These are phyloP conservation scores for Metarhizium sp. DNA, from an alignment of 2,329 filamentous ascomycete genomes.

Conservation along the genomic window DNA sequence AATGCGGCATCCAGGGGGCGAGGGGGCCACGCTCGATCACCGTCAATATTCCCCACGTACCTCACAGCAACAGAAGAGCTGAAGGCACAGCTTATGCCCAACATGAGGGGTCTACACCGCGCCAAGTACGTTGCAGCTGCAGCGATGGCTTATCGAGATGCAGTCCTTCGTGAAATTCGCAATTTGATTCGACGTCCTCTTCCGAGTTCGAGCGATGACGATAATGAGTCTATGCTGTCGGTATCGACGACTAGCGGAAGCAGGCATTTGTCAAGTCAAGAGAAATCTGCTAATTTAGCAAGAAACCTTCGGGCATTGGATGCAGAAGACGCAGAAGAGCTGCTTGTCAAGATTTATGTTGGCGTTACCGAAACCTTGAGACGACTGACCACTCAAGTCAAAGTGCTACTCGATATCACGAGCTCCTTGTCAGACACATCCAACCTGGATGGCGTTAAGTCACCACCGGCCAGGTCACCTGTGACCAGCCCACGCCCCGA, in stretches of 20 bases:
- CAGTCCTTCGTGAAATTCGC: constrained; percentile 77
- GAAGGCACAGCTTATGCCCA: constrained; percentile 58
- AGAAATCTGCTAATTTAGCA: constrained; percentile 81
- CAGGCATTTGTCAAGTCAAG: constrained; percentile 64
- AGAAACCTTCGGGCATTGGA: constrained; percentile 81
- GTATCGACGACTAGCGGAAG: constrained; percentile 66
- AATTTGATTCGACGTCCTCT: constrained; percentile 74
- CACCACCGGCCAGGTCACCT: constrained; percentile 41
- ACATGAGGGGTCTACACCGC: constrained; percentile 70
- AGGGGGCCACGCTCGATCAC: constrained; percentile 55
- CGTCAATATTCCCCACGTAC: constrained; percentile 69
- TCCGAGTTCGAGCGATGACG: constrained; percentile 89
- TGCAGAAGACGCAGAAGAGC: constrained; percentile 71
- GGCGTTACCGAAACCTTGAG: constrained; percentile 80
- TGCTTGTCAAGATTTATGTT: constrained; percentile 76
- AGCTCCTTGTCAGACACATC: constrained; percentile 52
- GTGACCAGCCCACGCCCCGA: constrained; percentile 40
- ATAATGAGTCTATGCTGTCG: constrained; percentile 82
- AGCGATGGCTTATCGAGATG: constrained; percentile 74
- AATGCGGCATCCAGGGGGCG: constrained; percentile 64
- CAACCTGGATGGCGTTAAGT: constrained; percentile 31
- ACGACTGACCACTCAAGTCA: constrained; percentile 80
- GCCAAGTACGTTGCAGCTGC: constrained; percentile 73
- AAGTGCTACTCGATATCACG: constrained; percentile 88
- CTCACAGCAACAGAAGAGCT: constrained; percentile 63